phyloP scores from a whole-genome alignment of 441 rosid species.

The Isatis lusitanica region DNA sequence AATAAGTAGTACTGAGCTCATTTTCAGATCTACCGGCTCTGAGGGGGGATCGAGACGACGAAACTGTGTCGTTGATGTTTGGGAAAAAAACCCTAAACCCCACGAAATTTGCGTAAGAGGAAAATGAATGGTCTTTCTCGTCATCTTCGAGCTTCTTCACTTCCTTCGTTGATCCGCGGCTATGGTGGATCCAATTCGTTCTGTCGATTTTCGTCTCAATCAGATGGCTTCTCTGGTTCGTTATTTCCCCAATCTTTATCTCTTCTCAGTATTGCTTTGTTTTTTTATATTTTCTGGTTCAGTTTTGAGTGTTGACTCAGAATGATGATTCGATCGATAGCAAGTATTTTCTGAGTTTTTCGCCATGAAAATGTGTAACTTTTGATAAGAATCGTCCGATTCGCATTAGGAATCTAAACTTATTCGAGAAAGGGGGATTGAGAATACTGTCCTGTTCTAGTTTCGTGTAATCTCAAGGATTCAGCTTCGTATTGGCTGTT shows the following conservation, averaged over 20 bases:
- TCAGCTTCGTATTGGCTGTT: neutral
- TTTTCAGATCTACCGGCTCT: neutral
- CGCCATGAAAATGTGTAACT: neutral
- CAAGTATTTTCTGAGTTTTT: neutral
- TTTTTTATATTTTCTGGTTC: neutral
- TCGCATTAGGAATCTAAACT: neutral
- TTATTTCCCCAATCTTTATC: neutral
- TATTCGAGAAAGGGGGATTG: neutral
- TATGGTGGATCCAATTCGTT: conserved; percentile 32
- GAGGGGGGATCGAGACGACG: conserved; percentile 16
- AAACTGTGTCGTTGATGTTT: neutral
- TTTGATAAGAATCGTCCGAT: neutral
- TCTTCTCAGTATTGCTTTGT: neutral
- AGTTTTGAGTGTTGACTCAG: neutral
- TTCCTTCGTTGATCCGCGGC: conserved; percentile 37
- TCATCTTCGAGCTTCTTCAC: conserved; percentile 36
- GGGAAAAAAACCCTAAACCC: conserved; percentile 34
- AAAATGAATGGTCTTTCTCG: conserved; percentile 43
- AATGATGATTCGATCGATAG: neutral
- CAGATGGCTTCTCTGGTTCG: conserved; percentile 43
- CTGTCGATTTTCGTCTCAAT: conserved; percentile 26
- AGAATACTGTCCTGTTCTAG: neutral
- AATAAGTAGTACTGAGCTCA: neutral
- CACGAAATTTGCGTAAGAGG: neutral
- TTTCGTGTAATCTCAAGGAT: neutral